Percentiles rank a stretch among this genome's conserved stretches.
Conservation (phyloP, 768 basidiomycete species). For the Kwoniella sp. region DNA sequence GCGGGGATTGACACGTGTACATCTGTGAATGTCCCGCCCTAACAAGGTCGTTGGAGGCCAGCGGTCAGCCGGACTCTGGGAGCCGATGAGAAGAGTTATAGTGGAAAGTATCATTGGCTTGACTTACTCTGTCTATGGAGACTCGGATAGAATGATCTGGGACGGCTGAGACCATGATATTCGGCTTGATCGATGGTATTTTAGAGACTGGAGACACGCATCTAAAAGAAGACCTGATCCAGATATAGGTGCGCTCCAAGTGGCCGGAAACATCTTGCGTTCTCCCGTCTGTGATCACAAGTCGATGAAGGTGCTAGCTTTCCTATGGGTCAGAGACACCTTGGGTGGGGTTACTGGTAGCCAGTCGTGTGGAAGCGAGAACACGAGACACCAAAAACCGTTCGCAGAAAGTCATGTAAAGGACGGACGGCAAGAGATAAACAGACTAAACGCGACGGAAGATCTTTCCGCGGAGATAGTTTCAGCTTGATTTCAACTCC, state of each 20-base stretch:
- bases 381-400: too few relatives aligned
- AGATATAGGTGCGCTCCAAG: not conserved
- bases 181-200: not conserved
- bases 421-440: not conserved
- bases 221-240: not conserved
- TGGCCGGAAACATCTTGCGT: not conserved
- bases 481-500: too few relatives aligned
- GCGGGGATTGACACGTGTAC: constrained; percentile 7
- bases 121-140: constrained; percentile 35
- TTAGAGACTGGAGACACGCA: not conserved
- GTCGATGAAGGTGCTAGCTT: too few relatives aligned
- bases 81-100: too few relatives aligned
- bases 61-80: too few relatives aligned
- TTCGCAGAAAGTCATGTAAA: not conserved
- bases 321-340: too few relatives aligned
- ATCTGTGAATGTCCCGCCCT: constrained; percentile 40
- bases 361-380: too few relatives aligned
- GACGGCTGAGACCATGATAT: not conserved
- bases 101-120: too few relatives aligned
- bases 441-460: not conserved
- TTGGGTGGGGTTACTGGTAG: too few relatives aligned
- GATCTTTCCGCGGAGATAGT: not conserved
- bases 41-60: not conserved
- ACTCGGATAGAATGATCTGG: constrained; percentile 40
- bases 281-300: too few relatives aligned